Evolutionary conservation across 192 early-diverging fungal genomes (phyloP), one percentile per base, ranked within the genome.

Genomic region (Backusella parvicylindrica): DNA sequence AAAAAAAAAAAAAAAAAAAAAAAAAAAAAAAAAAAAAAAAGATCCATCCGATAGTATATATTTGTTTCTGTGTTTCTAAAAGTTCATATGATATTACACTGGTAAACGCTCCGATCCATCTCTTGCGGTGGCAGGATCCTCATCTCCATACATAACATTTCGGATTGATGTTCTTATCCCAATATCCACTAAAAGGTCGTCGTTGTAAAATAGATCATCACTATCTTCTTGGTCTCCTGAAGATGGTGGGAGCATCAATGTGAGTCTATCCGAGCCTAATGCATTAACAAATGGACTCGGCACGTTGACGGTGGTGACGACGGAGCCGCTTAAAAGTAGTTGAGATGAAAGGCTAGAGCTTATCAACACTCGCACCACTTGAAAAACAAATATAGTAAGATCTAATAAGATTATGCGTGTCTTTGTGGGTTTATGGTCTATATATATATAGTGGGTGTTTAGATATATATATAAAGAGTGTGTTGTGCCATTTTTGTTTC

Each of bases 121-220:
- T 21, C 74, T 75, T 33, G 74, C 65, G 13, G 74, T 50, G 15
- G 28, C n/a, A 15, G 35, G 15, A 68, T 75, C 74, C 36, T 78
- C 77, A 49, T 80, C 79, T 0, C 71, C 79, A 68, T 80, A 75
- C 36, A 80, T 33, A 0, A 73, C 56, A 69, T 80, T 80, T 41
- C 79, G 75, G 21, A 76, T 64, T 1, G 79, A 76, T 0, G 47
- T 31, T 65, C 79, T 21, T 33, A 80, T 15, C 8, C 75, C 66
- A 18, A 80, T 72, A 64, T 80, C 79, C 1, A 76, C 79, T 1
- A 76, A 75, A 23, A 80, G 38, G 9, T 72, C 79, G 30, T 75
- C 49, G 31, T 76, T 28, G 38, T 76, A 76, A 37, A 75, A 68
- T 21, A 68, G 40, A 47, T 75, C 74, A 35, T 75, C 78, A 0